Evolutionary conservation across 176 grass and related monocot species (phyloP).

Genomic region (Juncus effusus): DNA sequence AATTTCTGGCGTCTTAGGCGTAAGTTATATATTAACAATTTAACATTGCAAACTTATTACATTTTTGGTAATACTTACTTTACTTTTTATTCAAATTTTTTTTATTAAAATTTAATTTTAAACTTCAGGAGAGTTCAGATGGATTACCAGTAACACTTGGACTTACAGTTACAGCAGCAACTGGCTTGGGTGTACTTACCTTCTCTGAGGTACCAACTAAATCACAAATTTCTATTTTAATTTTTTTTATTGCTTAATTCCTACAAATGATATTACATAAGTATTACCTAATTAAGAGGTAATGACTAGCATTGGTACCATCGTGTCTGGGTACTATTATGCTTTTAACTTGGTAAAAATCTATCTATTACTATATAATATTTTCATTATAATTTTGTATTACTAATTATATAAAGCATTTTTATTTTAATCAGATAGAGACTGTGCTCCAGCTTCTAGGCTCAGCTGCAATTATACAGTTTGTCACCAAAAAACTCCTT

Average conservation of each 20-base stretch:
- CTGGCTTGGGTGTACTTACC: conserved; percentile 75
- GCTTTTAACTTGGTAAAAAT: background rate
- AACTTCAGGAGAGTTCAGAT: conserved; percentile 53
- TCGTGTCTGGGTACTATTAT: too few species aligned
- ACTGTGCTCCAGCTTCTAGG: conserved; percentile 89
- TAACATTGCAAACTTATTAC: background rate
- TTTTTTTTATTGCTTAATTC: too few species aligned
- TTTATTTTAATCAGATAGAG: conserved; percentile 58
- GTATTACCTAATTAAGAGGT: too few species aligned
- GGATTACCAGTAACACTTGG: conserved; percentile 73
- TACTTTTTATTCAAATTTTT: too few species aligned
- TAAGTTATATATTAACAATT: conserved; percentile 36
- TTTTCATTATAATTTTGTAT: conserved; percentile 1
- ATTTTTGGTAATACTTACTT: background rate
- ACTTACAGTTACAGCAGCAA: conserved; percentile 74
- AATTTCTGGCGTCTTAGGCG: conserved; percentile 41
- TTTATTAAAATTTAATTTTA: conserved; percentile 2
- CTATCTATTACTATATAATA: background rate
- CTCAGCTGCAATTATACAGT: conserved; percentile 80
- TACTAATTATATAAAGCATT: background rate
- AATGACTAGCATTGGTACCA: too few species aligned
- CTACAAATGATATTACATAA: too few species aligned
- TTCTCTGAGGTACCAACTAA: conserved; percentile 58
- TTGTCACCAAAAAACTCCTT: conserved; percentile 57
- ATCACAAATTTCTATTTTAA: too few species aligned